Conservation (phyloP, 2,329 filamentous ascomycete species). For the Pseudocercospora cruenta region DNA sequence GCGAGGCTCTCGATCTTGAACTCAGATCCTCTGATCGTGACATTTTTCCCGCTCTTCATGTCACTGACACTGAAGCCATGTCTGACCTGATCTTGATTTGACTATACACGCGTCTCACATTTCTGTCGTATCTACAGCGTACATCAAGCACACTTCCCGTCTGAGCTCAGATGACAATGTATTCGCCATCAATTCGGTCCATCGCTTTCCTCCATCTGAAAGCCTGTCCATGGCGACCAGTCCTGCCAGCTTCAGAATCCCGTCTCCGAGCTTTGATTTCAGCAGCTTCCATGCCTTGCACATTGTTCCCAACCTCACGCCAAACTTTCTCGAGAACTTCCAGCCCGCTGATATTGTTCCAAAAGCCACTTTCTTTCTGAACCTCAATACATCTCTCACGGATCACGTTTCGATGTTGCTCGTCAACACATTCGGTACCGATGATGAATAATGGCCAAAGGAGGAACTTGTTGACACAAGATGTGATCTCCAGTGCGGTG, state of each 20-base stretch:
- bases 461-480: constrained; percentile 80
- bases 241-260: constrained; percentile 32
- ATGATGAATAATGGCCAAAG: constrained; percentile 92
- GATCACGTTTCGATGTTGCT: constrained; percentile 76
- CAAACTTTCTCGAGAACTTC: constrained; percentile 86
- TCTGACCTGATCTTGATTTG: neutral
- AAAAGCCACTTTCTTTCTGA: constrained; percentile 85
- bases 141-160: constrained; percentile 7
- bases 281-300: constrained; percentile 28
- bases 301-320: constrained; percentile 47
- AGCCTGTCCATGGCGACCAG: constrained; percentile 41
- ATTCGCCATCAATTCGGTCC: constrained; percentile 55
- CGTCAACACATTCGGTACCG: constrained; percentile 84
- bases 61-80: neutral
- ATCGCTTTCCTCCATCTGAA: constrained; percentile 57
- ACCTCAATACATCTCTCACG: constrained; percentile 82
- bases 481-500: constrained; percentile 72
- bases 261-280: constrained; percentile 35
- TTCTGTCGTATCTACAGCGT: constrained; percentile 6
- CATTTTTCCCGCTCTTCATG: neutral
- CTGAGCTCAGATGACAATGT: constrained; percentile 51
- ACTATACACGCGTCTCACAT: neutral
- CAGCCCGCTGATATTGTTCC: constrained; percentile 86
- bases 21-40: neutral
- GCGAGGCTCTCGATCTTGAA: constrained; percentile 2